Evolutionary conservation across 305 asterid species (phyloP), one percentile per base, ranked within the genome.

Genomic region (Solanum hybrid): DNA sequence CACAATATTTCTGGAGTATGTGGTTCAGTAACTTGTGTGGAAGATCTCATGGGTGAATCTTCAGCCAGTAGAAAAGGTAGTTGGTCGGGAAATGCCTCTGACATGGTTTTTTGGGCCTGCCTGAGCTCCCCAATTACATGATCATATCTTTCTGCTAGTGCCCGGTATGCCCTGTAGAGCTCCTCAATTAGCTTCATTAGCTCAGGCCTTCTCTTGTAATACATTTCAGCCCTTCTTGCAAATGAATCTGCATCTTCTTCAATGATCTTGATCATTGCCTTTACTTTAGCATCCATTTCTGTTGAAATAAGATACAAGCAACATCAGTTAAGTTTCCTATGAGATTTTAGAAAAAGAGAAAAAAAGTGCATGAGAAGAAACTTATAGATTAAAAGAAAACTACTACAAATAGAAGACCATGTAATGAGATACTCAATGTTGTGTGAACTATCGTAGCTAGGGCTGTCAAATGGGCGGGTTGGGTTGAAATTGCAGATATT

Each of bases 211-310:
- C 94, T 93, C 91, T 95, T 97, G 94, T 96, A 97, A 91, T 97
- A 97, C 98, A 97, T 95, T 90, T 97, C 99, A 22, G 98, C 98
- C 90, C 98, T 92, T 88, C 93, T 95, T 51, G 98, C 96, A 73
- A 97, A 97, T 22, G 98, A 96, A 91, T 97, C 99, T 7, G 98
- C 98, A 75, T 96, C 98, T 77, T 97, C 97, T 92, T 95, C 94
- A 14, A 97, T 93, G 79, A 97, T 94, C 91, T 95, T 95, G 16
- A 95, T 92, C 94, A 94, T 93, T 66, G 87, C 27, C 14, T 94
- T 94, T 27, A 94, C 96, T 72, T 96, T 94, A 34, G 95, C 98
- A 79, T 96, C 99, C 98, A 95, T 94, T 87, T 96, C 99, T 96
- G 90, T 81, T 81, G 71, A 40, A 81, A 40, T 81, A 81, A 81